These are phyloP conservation scores for Amaranthus tricolor DNA, from an alignment of 179 eudicot species.

Conservation along the genomic window DNA sequence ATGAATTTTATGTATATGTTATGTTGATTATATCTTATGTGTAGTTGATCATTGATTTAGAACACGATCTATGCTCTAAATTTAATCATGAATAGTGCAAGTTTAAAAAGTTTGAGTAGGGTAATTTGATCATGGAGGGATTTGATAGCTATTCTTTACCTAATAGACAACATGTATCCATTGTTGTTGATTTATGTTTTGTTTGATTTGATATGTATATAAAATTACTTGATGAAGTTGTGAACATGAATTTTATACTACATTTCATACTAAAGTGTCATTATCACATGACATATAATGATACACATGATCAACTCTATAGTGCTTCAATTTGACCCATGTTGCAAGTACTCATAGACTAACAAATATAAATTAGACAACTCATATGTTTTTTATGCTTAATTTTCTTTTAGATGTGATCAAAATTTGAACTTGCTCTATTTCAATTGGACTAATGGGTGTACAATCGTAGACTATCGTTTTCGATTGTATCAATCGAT, in stretches of 20 bases:
- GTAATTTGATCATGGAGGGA: background rate
- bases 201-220: background rate
- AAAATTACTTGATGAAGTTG: background rate
- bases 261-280: background rate
- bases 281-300: constrained; percentile 4
- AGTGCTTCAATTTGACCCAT: constrained; percentile 3
- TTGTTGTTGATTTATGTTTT: background rate
- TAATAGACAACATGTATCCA: background rate
- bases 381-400: background rate
- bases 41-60: background rate
- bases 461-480: background rate
- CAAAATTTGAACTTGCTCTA: constrained; percentile 1
- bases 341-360: background rate
- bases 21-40: constrained; percentile 4
- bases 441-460: background rate
- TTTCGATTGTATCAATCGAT: background rate
- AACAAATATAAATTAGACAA: background rate
- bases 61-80: background rate
- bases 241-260: background rate
- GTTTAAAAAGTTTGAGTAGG: background rate
- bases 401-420: background rate
- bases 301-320: background rate
- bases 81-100: background rate
- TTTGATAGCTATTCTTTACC: background rate
- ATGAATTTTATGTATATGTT: too few species aligned